A percentile compares a stretch with the other conserved stretches of the same genome.
These are phyloP conservation scores for Acer saccharum DNA, from an alignment of 345 rosid species.

Conservation along the genomic window DNA sequence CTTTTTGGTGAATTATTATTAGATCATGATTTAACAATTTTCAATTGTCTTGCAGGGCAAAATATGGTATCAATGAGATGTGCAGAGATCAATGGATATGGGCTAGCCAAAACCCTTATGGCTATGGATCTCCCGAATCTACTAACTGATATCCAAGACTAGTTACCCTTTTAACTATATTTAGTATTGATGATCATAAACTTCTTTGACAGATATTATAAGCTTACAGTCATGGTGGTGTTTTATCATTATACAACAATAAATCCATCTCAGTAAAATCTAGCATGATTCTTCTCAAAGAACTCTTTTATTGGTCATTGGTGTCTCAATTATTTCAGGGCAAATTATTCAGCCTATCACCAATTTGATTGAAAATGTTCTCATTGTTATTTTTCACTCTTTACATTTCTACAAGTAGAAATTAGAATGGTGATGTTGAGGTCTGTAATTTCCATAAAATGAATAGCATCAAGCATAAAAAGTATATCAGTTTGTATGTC, in stretches of 20 bases:
- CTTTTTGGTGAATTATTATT: not conserved
- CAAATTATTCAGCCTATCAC: not conserved
- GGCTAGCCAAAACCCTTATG: constrained; percentile 93
- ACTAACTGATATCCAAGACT: constrained; percentile 20
- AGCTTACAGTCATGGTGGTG: constrained; percentile 9
- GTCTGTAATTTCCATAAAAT: not conserved
- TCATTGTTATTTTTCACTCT: not conserved
- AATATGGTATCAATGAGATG: constrained; percentile 83
- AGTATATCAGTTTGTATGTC: too few relatives aligned
- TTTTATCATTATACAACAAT: not conserved
- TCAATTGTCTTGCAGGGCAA: constrained; percentile 58
- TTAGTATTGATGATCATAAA: not conserved
- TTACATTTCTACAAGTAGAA: not conserved
- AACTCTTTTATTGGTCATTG: not conserved
- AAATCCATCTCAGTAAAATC: not conserved
- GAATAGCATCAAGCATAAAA: not conserved
- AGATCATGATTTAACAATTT: not conserved
- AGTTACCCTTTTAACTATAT: not conserved
- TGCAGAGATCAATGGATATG: constrained; percentile 96
- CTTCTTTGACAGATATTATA: constrained; percentile 2
- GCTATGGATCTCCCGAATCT: constrained; percentile 59
- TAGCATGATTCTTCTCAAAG: not conserved
- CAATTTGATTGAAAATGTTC: not conserved
- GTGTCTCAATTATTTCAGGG: not conserved
- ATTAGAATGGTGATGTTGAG: not conserved